A percentile compares a stretch with the other conserved stretches of the same genome.
phyloP scores from a whole-genome alignment of 1,284 basidiomycete genomes.

The Neolentinus lepideus region DNA sequence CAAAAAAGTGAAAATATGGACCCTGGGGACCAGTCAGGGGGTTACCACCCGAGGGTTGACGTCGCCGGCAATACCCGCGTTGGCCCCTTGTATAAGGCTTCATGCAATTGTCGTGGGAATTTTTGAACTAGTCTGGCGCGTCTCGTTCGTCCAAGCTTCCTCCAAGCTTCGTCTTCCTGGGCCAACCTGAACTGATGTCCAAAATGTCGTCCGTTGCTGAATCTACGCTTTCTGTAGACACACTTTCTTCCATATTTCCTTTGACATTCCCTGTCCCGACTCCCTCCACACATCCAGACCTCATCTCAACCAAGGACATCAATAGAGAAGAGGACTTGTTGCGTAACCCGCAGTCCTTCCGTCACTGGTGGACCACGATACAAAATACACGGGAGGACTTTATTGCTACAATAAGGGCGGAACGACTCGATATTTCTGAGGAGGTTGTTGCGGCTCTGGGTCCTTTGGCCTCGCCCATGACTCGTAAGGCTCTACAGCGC shows the following conservation, averaged over 20 bases:
- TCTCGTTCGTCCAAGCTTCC: constrained; percentile 37
- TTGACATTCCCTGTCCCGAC: constrained; percentile 82
- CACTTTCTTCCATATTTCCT: constrained; percentile 62
- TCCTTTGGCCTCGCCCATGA: constrained; percentile 65
- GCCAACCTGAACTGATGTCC: neutral
- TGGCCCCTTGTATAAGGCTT: too few species aligned
- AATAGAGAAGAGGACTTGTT: constrained; percentile 94
- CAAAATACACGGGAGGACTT: constrained; percentile 67
- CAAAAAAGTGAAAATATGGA: too few species aligned
- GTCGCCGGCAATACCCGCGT: too few species aligned
- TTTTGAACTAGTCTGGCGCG: neutral
- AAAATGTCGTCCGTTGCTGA: neutral
- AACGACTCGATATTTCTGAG: constrained; percentile 38
- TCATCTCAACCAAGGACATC: constrained; percentile 75
- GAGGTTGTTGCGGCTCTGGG: constrained; percentile 54
- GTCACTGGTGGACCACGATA: constrained; percentile 90
- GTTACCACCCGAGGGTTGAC: too few species aligned
- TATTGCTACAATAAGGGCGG: constrained; percentile 46
- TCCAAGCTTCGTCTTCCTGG: constrained; percentile 36
- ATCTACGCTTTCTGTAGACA: constrained; percentile 32
- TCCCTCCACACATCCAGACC: constrained; percentile 68
- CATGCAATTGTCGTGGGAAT: neutral
- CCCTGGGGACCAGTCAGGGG: too few species aligned
- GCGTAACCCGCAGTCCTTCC: constrained; percentile 86
- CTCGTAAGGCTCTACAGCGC: constrained; percentile 74